Evolutionary conservation across 768 basidiomycete species (phyloP), one percentile per base, ranked within the genome.

Genomic region (Boletellus ananiceps): DNA sequence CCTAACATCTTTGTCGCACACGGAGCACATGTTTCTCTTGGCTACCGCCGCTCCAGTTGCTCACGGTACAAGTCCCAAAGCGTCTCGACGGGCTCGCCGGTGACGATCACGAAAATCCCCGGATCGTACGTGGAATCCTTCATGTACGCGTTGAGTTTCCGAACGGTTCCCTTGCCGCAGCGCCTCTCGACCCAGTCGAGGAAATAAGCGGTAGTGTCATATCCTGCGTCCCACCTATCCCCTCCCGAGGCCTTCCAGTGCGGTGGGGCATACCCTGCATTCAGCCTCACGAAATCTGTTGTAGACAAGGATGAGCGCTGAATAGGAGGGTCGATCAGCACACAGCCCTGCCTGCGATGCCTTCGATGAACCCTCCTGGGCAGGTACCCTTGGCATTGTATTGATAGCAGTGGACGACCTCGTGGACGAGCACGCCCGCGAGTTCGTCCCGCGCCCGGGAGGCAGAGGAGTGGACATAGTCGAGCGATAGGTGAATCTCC

Each of bases 321-420:
- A 40, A 29, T n/a, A 6, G 38, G 36, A 50, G 27, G 33, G 11
- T 44, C 18, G 41, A 29, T 46, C 36, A 15, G 15, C 37, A 35
- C 25, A n/a, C 14, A n/a, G 11, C 52, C 71, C 37, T 50, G 84
- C 87, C 87, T 64, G 88, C 88, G 23, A 92, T 74, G 16, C 88
- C 88, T 60, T 92, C 88, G 53, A 88, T 80, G 40, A 92, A 68
- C 2, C 88, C 88, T 2, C 78, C 76, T 0, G 86, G 85, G 55
- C 78, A 83, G 37, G 75, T 77, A 21, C 72, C 81, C 19, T 69
- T 60, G 1, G 75, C 85, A 57, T 86, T 75, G 65, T 81, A 78
- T 60, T 90, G 88, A 62, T 75, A 90, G 59, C 84, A 89, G 55
- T 91, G 88, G 6, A 88, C 87, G 60, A 85, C 75, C 67, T 91